Evolutionary conservation across 1,139 yeast species (phyloP).

Genomic region (Blastobotrys persicus): DNA sequence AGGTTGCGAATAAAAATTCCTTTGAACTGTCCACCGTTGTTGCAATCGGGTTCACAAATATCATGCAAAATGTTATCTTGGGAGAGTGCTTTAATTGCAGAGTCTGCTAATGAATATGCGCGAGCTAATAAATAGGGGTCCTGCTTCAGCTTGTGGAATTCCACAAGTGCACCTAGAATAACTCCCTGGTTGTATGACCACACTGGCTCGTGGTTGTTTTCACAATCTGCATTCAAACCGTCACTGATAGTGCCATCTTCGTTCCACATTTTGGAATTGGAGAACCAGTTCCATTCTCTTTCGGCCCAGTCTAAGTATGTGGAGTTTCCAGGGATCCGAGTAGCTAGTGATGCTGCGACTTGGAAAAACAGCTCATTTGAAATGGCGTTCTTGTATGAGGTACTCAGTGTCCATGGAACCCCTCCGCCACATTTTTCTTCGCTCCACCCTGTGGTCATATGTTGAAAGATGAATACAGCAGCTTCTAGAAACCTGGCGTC

Average conservation of each 20-base stretch:
- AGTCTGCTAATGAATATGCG: conserved; percentile 19
- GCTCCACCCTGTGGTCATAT: conserved; percentile 21
- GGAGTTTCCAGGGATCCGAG: conserved; percentile 12
- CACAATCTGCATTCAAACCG: conserved; percentile 19
- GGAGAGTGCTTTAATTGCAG: conserved; percentile 17
- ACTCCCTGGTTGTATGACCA: conserved; percentile 27
- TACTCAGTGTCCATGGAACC: conserved; percentile 17
- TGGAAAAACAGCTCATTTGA: conserved; percentile 22
- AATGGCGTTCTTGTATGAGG: conserved; percentile 23
- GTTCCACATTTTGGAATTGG: conserved; percentile 18
- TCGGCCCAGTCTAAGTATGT: conserved; percentile 17
- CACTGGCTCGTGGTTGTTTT: conserved; percentile 20
- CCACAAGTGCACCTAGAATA: conserved; percentile 22
- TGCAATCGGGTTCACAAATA: conserved; percentile 21
- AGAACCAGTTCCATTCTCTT: conserved; percentile 21
- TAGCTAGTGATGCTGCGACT: conserved; percentile 18
- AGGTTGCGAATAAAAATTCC: conserved; percentile 25
- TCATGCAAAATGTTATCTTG: conserved; percentile 20
- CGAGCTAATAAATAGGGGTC: conserved; percentile 11
- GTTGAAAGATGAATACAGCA: conserved; percentile 19
- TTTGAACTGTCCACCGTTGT: conserved; percentile 20
- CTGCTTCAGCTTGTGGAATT: conserved; percentile 13
- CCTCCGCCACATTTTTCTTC: conserved; percentile 19
- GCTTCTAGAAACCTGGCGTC: conserved; percentile 18
- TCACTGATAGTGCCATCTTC: conserved; percentile 19